These are phyloP conservation scores for Candida cerambycidarum DNA, from an alignment of 805 yeast genomes.

Conservation along the genomic window DNA sequence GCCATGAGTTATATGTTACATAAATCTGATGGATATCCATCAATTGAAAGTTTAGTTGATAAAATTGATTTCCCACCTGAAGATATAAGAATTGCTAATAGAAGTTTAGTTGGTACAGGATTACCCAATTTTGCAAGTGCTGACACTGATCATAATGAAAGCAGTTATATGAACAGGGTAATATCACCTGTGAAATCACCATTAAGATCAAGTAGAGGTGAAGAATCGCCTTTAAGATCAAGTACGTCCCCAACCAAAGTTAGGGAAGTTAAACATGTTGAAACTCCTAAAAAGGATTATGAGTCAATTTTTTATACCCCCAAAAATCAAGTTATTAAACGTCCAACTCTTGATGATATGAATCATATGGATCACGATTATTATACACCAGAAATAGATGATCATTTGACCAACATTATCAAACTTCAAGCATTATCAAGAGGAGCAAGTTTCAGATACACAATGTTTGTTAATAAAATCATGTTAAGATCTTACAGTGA, in stretches of 20 bases:
- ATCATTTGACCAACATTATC: slow-evolving; percentile 31
- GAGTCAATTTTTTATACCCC: slow-evolving; percentile 10
- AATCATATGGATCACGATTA: slow-evolving; percentile 12
- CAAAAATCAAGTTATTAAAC: slow-evolving; percentile 6
- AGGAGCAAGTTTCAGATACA: slow-evolving; percentile 67
- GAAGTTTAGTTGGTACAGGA: slow-evolving; percentile 63
- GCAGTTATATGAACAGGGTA: slow-evolving; percentile 23
- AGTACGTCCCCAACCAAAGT: neutral
- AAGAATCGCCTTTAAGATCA: neutral
- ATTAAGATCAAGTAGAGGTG: neutral
- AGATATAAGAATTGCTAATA: slow-evolving; percentile 68
- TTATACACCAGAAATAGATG: slow-evolving; percentile 20
- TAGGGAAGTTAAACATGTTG: neutral
- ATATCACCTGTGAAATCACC: slow-evolving; percentile 17
- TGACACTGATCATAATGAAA: slow-evolving; percentile 25
- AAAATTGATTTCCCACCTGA: slow-evolving; percentile 61
- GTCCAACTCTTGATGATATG: slow-evolving; percentile 5
- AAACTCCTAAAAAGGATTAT: slow-evolving; percentile 4
- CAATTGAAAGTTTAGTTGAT: slow-evolving; percentile 62
- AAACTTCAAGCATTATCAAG: slow-evolving; percentile 67
- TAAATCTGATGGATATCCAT: slow-evolving; percentile 56
- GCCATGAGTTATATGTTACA: slow-evolving; percentile 78
- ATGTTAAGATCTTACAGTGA: slow-evolving; percentile 58
- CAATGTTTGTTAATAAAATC: slow-evolving; percentile 60
- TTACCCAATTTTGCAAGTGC: slow-evolving; percentile 71